These are phyloP conservation scores for Spiraea crenata DNA, from an alignment of 331 rosid genomes.

Conservation along the genomic window DNA sequence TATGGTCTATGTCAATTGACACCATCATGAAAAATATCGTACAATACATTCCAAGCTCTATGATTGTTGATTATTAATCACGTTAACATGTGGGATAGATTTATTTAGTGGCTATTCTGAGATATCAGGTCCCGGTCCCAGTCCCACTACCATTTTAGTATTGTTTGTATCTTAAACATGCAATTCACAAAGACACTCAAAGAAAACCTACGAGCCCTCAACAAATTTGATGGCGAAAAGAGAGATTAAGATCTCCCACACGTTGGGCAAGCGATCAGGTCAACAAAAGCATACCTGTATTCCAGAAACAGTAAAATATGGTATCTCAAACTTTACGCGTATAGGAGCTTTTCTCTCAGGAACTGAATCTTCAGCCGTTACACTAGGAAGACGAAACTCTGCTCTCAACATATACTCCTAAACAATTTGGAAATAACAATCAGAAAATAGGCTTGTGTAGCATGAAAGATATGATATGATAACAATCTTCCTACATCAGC, in stretches of 20 bases:
- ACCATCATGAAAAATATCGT: background rate
- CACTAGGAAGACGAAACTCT: slow-evolving; percentile 88
- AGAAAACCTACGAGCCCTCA: background rate
- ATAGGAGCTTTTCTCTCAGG: slow-evolving; percentile 99
- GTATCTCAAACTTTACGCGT: slow-evolving; percentile 97
- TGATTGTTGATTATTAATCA: background rate
- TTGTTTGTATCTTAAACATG: background rate
- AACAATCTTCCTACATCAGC: background rate
- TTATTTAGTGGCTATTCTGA: background rate
- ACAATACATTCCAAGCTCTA: too few species aligned
- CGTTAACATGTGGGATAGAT: background rate
- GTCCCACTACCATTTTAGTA: background rate
- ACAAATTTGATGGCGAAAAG: background rate
- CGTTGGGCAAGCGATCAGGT: background rate
- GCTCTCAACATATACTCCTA: slow-evolving; percentile 98
- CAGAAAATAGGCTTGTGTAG: too few species aligned
- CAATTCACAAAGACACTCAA: background rate
- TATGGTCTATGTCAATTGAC: background rate
- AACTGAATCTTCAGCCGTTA: slow-evolving; percentile 81
- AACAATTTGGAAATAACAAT: slow-evolving; percentile 4
- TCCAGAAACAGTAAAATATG: slow-evolving; percentile 97
- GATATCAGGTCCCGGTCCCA: background rate
- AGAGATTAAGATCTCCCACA: background rate
- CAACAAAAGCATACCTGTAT: slow-evolving; percentile 66
- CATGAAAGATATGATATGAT: background rate